phyloP scores from a whole-genome alignment of 106 monocot genomes.

The Apostasia shenzhenica region DNA sequence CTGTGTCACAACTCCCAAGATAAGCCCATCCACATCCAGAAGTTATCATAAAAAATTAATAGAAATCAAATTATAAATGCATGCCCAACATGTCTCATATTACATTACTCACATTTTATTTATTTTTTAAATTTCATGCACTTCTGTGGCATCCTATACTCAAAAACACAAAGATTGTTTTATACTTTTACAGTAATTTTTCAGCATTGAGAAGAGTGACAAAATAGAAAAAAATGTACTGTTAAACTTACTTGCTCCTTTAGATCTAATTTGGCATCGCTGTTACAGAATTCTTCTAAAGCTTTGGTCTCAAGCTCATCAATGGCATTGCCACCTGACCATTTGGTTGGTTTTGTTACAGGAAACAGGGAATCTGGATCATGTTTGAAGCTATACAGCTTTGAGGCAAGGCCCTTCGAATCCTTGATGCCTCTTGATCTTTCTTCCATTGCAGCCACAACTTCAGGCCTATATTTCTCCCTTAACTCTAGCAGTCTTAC shows the following conservation, averaged over 20 bases:
- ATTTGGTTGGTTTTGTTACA: constrained; percentile 33
- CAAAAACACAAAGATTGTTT: no score
- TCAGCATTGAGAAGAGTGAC: no score
- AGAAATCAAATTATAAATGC: no score
- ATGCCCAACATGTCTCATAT: no score
- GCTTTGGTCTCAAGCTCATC: constrained; percentile 25
- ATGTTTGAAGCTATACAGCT: constrained; percentile 89
- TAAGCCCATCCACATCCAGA: no score
- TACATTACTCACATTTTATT: no score
- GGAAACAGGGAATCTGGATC: constrained; percentile 40
- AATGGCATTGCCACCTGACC: constrained; percentile 7
- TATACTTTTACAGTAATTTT: no score
- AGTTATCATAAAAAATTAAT: no score
- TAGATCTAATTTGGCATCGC: background rate
- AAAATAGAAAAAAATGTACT: no score
- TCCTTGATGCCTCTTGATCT: constrained; percentile 67
- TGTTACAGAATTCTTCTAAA: background rate
- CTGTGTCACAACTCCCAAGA: no score
- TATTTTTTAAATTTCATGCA: no score
- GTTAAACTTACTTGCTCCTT: constrained; percentile 1
- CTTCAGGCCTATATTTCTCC: constrained; percentile 59
- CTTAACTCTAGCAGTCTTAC: constrained; percentile 52
- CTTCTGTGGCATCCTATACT: no score
- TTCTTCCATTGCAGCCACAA: constrained; percentile 73
- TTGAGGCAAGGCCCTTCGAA: constrained; percentile 67